Conservation (phyloP, 2,329 filamentous ascomycete genomes). For the Cordyceps farinosa region DNA sequence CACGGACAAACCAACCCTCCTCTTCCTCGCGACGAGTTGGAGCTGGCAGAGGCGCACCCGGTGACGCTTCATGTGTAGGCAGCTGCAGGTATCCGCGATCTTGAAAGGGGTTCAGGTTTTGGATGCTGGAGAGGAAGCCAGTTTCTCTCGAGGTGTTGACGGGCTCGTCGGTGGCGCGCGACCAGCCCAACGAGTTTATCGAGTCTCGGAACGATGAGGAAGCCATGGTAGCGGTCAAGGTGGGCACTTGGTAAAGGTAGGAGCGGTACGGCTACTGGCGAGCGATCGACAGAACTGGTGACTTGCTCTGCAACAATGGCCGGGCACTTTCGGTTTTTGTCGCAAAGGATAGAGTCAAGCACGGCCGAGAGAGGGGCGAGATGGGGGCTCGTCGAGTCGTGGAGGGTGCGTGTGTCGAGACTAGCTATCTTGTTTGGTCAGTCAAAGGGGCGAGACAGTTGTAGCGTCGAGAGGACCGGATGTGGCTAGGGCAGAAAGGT, state of each 20-base stretch:
- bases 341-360: slow-evolving; percentile 4
- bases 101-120: slow-evolving; percentile 84
- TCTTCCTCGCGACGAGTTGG: slow-evolving; percentile 86
- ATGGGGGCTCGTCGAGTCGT: not conserved
- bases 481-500: not conserved
- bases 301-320: slow-evolving; percentile 12
- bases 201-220: slow-evolving; percentile 88
- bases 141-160: slow-evolving; percentile 67
- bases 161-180: slow-evolving; percentile 76
- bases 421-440: slow-evolving; percentile 14
- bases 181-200: slow-evolving; percentile 93
- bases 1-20: slow-evolving; percentile 91
- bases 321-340: not conserved
- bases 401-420: slow-evolving; percentile 8
- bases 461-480: not conserved
- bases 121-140: slow-evolving; percentile 75
- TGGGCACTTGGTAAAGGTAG: slow-evolving; percentile 7
- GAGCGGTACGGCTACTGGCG: slow-evolving; percentile 9
- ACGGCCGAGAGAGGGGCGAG: slow-evolving; percentile 5
- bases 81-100: slow-evolving; percentile 85
- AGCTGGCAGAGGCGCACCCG: slow-evolving; percentile 82
- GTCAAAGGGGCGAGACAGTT: not conserved
- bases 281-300: slow-evolving; percentile 13
- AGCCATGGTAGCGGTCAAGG: slow-evolving; percentile 57
- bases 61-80: slow-evolving; percentile 70